phyloP scores from a whole-genome alignment of 2,329 filamentous ascomycete genomes.

The Hymenoscyphus salicellus region DNA sequence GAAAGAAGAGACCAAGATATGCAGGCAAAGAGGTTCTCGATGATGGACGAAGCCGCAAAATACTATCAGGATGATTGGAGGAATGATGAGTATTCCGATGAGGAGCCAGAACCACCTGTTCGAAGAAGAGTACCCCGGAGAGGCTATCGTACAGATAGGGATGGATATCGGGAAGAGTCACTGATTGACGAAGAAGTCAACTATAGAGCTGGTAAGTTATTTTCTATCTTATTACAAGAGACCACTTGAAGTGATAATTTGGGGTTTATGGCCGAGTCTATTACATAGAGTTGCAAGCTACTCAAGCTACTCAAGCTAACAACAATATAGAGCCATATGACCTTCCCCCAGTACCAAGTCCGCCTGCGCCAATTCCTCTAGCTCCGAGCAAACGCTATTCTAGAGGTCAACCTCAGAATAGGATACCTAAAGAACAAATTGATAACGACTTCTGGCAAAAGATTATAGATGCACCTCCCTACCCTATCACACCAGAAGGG shows the following conservation, averaged over 20 bases:
- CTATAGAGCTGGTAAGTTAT: slow-evolving; percentile 7
- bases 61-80: slow-evolving; percentile 24
- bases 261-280: background rate
- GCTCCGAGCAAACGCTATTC: background rate
- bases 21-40: background rate
- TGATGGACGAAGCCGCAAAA: background rate
- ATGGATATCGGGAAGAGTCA: slow-evolving; percentile 1
- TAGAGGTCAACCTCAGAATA: background rate
- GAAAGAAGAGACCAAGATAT: background rate
- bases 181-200: slow-evolving; percentile 13
- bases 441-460: background rate
- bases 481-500: background rate
- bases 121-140: background rate
- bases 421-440: background rate
- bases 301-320: slow-evolving; percentile 10
- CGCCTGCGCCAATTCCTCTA: too few species aligned
- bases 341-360: slow-evolving; percentile 17
- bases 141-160: slow-evolving; percentile 9
- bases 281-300: background rate
- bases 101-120: background rate
- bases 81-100: background rate
- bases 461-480: background rate
- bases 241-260: too few species aligned
- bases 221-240: background rate
- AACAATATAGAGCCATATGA: slow-evolving; percentile 1